A percentile compares a stretch with the other conserved stretches of the same genome.
These are phyloP conservation scores for Royoungia palumana DNA, from an alignment of 768 basidiomycete species.

Conservation along the genomic window DNA sequence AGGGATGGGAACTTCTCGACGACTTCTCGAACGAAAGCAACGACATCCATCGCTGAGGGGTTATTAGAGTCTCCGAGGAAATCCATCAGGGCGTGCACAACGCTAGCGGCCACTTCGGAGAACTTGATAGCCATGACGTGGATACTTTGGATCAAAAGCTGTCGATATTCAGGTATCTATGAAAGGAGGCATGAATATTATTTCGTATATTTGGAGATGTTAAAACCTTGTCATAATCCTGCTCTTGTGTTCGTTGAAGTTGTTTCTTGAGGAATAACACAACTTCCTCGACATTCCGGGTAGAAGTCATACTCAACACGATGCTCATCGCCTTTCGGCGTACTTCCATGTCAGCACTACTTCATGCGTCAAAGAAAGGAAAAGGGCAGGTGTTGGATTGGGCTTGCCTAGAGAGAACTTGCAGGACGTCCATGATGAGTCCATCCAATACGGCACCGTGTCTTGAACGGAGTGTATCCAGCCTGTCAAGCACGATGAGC, in stretches of 20 bases:
- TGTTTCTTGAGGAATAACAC: slow-evolving; percentile 97
- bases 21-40: slow-evolving; percentile 86
- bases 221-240: slow-evolving; percentile 85
- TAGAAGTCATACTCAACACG: slow-evolving; percentile 89
- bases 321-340: slow-evolving; percentile 88
- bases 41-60: slow-evolving; percentile 92
- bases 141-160: slow-evolving; percentile 95
- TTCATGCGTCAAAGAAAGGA: background rate
- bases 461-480: slow-evolving; percentile 75
- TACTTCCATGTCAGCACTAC: slow-evolving; percentile 93
- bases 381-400: background rate
- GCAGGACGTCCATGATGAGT: slow-evolving; percentile 93
- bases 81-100: slow-evolving; percentile 90
- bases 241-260: slow-evolving; percentile 87
- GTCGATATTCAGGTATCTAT: slow-evolving; percentile 91
- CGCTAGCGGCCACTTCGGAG: slow-evolving; percentile 93
- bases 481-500: slow-evolving; percentile 90
- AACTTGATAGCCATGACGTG: slow-evolving; percentile 96
- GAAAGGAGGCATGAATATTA: background rate
- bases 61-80: slow-evolving; percentile 95
- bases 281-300: slow-evolving; percentile 94
- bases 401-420: slow-evolving; percentile 74
- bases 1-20: slow-evolving; percentile 96
- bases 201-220: background rate
- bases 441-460: slow-evolving; percentile 88